Conservation (phyloP, 2,329 filamentous ascomycete genomes). For the Triangularia verruculosa region DNA sequence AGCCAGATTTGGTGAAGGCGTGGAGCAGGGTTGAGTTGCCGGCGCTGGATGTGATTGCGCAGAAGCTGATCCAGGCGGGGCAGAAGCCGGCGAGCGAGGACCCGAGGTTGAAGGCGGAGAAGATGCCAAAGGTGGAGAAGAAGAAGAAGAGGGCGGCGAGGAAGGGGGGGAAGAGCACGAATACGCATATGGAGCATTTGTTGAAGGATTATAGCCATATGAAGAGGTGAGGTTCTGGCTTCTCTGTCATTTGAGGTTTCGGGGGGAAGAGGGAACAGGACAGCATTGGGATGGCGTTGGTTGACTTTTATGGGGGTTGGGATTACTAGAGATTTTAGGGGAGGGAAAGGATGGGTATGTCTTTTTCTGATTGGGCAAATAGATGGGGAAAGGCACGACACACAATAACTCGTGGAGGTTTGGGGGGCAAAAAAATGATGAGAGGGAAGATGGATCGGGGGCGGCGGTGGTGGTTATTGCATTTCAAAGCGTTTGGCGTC, state of each 20-base stretch:
- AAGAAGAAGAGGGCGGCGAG: constrained; percentile 67
- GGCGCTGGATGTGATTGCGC: constrained; percentile 69
- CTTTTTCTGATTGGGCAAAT: not conserved
- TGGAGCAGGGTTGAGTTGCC: constrained; percentile 83
- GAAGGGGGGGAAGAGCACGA: constrained; percentile 76
- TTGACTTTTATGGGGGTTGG: not conserved
- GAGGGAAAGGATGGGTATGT: not conserved
- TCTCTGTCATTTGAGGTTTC: not conserved
- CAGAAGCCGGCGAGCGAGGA: constrained; percentile 84
- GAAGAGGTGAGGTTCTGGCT: constrained; percentile 38
- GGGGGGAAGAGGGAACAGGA: not conserved
- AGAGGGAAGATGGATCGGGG: not conserved
- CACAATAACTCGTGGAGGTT: not conserved
- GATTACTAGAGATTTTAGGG: not conserved
- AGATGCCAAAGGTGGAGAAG: constrained; percentile 63
- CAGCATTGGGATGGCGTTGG: not conserved
- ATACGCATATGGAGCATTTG: constrained; percentile 80
- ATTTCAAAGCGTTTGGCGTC: not conserved
- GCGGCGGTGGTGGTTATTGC: not conserved
- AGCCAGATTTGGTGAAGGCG: constrained; percentile 76
- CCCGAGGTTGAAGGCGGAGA: constrained; percentile 56
- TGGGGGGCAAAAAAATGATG: not conserved
- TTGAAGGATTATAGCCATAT: constrained; percentile 67
- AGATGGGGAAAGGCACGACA: not conserved
- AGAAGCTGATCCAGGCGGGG: constrained; percentile 71